These are phyloP conservation scores for Quercus parvula DNA, from an alignment of 306 rosid species.

Conservation along the genomic window DNA sequence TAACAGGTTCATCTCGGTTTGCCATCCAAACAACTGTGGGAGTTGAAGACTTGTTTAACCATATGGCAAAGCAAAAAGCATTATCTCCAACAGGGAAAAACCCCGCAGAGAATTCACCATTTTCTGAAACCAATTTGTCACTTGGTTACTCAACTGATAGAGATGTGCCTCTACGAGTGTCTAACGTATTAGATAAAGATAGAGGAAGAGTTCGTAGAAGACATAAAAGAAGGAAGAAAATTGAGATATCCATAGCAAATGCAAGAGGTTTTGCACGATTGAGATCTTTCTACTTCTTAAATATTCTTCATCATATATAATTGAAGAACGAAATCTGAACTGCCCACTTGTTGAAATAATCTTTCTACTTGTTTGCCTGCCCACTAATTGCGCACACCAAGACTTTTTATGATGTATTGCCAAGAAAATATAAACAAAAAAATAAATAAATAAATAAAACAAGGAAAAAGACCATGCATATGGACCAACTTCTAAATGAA, in stretches of 20 bases:
- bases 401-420: no score
- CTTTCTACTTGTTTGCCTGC: no score
- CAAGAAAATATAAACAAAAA: no score
- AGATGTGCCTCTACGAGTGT: constrained; percentile 33
- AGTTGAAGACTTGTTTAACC: constrained; percentile 30
- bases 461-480: no score
- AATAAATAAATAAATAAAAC: no score
- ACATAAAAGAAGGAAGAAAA: constrained; percentile 14
- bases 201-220: not conserved
- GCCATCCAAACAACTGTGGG: constrained; percentile 61
- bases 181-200: constrained; percentile 23
- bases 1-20: constrained; percentile 47
- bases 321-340: no score
- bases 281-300: no score
- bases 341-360: no score
- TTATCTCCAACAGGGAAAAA: constrained; percentile 50
- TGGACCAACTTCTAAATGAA: no score
- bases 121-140: constrained; percentile 34
- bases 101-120: constrained; percentile 45
- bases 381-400: no score
- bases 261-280: no score
- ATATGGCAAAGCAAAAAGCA: constrained; percentile 50
- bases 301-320: no score
- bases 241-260: constrained; percentile 22
- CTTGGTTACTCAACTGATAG: constrained; percentile 29